A percentile compares a stretch with the other conserved stretches of the same genome.
Conservation (phyloP, 164 flowering plant genomes). For the Nymphaea thermarum region DNA sequence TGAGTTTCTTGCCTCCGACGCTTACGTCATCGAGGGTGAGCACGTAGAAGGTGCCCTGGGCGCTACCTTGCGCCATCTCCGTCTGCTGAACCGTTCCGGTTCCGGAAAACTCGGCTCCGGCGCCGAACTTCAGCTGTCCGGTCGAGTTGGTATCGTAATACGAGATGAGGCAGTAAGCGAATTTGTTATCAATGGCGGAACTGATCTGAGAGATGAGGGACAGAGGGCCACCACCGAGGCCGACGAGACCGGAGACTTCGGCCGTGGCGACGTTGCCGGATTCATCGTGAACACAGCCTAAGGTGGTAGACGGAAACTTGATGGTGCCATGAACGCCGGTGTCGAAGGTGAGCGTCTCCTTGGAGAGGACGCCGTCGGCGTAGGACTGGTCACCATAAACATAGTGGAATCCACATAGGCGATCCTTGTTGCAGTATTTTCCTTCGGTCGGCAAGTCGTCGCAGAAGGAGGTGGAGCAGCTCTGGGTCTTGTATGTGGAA, state of each 20-base stretch:
- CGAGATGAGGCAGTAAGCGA: slow-evolving; percentile 16
- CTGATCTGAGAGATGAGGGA: slow-evolving; percentile 13
- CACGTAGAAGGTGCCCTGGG: not conserved
- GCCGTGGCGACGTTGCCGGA: not conserved
- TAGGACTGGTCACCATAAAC: not conserved
- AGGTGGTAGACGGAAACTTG: not conserved
- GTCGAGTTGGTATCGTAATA: not conserved
- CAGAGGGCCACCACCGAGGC: slow-evolving; percentile 15
- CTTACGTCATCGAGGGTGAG: not conserved
- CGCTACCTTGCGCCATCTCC: not conserved
- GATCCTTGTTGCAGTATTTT: too few species aligned
- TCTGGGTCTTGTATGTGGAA: not conserved
- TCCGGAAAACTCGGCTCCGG: slow-evolving; percentile 8
- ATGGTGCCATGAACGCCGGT: too few species aligned
- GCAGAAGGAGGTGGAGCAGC: too few species aligned
- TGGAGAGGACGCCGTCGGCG: not conserved
- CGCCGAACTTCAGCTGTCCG: slow-evolving; percentile 27
- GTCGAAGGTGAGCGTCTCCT: not conserved
- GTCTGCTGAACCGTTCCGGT: not conserved
- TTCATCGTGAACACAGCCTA: not conserved
- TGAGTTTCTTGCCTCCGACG: not conserved
- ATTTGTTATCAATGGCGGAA: slow-evolving; percentile 10
- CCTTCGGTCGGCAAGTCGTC: too few species aligned
- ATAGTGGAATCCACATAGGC: too few species aligned
- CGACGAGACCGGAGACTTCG: slow-evolving; percentile 13